Evolutionary conservation across 164 flowering plant species (phyloP), one percentile per base, ranked within the genome.

Genomic region (Aristolochia fimbriata): DNA sequence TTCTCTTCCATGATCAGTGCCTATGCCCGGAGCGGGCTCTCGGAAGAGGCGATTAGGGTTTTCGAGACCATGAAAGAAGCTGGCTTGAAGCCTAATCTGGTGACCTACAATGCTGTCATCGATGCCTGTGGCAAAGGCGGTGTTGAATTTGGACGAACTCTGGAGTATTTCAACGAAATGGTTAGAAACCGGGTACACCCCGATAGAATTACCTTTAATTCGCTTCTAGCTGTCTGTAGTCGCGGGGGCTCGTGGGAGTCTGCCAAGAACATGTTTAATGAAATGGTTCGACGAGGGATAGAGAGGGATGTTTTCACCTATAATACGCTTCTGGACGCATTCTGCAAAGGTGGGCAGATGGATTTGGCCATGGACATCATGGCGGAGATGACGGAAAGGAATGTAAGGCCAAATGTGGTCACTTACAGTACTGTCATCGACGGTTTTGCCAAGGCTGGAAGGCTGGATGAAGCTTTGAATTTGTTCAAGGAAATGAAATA

Each of bases 111-210:
- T 80, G 91, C 99, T 8, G 84, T 91, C 51, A 94, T 94, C 59
- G 97, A 94, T 78, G 99, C 99, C 0, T 88, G 91, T 77, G 99
- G 84, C 2, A 94, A 94, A 77, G 97, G 96, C 50, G 97, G 99
- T 20, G 83, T 83, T 49, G 85, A 85, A 47, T 86, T 83, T 61
- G 70, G 73, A 31, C 61, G 67, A 50, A 96, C 87, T 0, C 66
- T 70, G 12, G 78, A 62, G 57, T 70, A 88, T 54, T 87, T 88
- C 21, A 78, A 88, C 68, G 95, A 94, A 41, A 94, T 94, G 99
- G 62, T 80, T 65, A 66, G 56, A 17, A 77, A 73, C 60, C 84
- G 95, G 46, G 85, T 91, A 21, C 80, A 75, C 9, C 99, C 99
- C 2, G 99, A 94, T 79, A 68, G 96, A 45, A 88, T 94, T 20